Percentiles rank a stretch among this genome's conserved stretches.
Evolutionary conservation across 441 rosid genomes (phyloP).

Genomic region (Sinapis alba): DNA sequence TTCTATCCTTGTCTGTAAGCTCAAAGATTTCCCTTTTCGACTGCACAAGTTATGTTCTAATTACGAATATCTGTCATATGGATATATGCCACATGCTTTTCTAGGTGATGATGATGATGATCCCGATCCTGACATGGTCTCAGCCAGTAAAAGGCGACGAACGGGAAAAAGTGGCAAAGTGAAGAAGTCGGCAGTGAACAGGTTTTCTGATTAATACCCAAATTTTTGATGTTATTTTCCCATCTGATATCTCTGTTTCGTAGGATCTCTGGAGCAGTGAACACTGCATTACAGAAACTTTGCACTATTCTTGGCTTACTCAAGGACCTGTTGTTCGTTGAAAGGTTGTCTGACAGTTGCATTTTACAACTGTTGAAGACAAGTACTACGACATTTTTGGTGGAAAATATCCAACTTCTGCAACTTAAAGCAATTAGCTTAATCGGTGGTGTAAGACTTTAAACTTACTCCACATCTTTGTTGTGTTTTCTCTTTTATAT

Average conservation of each 20-base stretch:
- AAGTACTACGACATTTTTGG: conserved; percentile 84
- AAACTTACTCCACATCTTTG: conserved; percentile 11
- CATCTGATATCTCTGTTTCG: conserved; percentile 44
- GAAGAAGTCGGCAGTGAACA: conserved; percentile 78
- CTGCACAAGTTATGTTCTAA: conserved; percentile 20
- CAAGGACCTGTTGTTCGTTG: conserved; percentile 86
- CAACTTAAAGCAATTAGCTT: conserved; percentile 94
- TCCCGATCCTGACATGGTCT: conserved; percentile 65
- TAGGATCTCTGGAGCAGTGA: conserved; percentile 93
- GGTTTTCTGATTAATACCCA: conserved; percentile 57
- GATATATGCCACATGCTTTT: conserved; percentile 32
- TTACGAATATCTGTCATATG: conserved; percentile 14
- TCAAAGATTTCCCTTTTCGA: background rate
- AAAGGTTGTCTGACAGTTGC: conserved; percentile 97
- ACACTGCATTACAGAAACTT: conserved; percentile 83
- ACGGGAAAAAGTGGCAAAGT: conserved; percentile 67
- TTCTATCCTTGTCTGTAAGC: conserved; percentile 12
- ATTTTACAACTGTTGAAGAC: conserved; percentile 93
- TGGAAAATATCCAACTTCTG: conserved; percentile 95
- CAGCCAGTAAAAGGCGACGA: conserved; percentile 84
- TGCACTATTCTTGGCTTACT: conserved; percentile 92
- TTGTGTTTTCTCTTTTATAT: background rate
- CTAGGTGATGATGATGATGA: conserved; percentile 92
- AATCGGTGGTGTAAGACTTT: conserved; percentile 76
- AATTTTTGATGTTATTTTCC: conserved; percentile 32